Conservation (phyloP, 495 filamentous ascomycete species). For the Penicillium herquei region DNA sequence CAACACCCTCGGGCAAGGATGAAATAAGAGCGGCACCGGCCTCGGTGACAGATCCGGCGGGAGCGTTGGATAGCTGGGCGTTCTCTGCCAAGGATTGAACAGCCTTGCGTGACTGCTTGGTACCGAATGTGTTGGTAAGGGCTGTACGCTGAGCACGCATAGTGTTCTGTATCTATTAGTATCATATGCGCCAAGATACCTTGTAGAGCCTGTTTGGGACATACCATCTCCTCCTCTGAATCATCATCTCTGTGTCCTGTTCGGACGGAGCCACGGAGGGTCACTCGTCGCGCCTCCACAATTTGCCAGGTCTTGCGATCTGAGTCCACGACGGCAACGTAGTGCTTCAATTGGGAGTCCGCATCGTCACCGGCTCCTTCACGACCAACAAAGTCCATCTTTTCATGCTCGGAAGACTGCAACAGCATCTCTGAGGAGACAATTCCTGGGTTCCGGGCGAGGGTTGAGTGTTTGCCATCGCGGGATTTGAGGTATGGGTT, state of each 20-base stretch:
- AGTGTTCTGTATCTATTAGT: slow-evolving; percentile 36
- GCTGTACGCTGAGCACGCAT: slow-evolving; percentile 60
- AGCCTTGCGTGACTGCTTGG: slow-evolving; percentile 88
- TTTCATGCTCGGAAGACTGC: slow-evolving; percentile 70
- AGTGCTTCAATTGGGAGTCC: slow-evolving; percentile 74
- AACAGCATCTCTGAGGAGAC: slow-evolving; percentile 66
- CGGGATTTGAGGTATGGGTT: slow-evolving; percentile 61
- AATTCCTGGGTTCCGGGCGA: slow-evolving; percentile 44
- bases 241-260: slow-evolving; percentile 45
- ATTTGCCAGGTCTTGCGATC: slow-evolving; percentile 68
- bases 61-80: slow-evolving; percentile 58
- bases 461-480: slow-evolving; percentile 32
- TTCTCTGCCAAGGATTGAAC: slow-evolving; percentile 75
- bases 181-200: neutral
- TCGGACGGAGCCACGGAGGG: slow-evolving; percentile 63
- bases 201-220: neutral
- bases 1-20: slow-evolving; percentile 53
- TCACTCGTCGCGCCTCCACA: slow-evolving; percentile 71
- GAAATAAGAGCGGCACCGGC: slow-evolving; percentile 62
- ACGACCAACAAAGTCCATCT: slow-evolving; percentile 76
- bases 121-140: slow-evolving; percentile 88
- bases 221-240: slow-evolving; percentile 40
- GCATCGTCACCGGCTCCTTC: slow-evolving; percentile 63
- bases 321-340: slow-evolving; percentile 82
- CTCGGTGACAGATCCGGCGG: slow-evolving; percentile 49